Percentiles rank a stretch among this genome's conserved stretches.
Conservation (phyloP, 148 eudicot genomes). For the Cornus controversa region DNA sequence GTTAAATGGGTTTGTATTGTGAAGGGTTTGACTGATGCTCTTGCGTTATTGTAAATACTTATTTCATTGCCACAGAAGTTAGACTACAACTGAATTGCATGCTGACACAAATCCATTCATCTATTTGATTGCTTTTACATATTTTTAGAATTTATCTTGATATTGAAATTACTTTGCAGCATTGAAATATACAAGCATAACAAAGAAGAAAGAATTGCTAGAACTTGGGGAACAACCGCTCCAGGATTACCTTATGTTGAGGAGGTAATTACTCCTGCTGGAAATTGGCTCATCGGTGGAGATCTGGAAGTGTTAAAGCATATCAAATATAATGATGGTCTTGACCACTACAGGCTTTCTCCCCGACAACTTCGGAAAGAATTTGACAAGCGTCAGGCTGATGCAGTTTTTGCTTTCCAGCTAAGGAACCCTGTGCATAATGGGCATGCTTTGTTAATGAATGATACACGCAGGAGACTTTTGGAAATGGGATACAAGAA, state of each 20-base stretch:
- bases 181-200: conserved; percentile 76
- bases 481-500: conserved; percentile 77
- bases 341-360: conserved; percentile 75
- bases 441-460: conserved; percentile 88
- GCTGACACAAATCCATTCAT: background rate
- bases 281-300: conserved; percentile 84
- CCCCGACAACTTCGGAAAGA: conserved; percentile 68
- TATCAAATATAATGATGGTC: conserved; percentile 84
- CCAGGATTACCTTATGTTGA: conserved; percentile 85
- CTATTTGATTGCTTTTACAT: background rate
- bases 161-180: conserved; percentile 28
- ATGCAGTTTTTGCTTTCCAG: conserved; percentile 88
- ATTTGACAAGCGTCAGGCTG: conserved; percentile 71
- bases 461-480: conserved; percentile 67
- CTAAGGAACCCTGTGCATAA: conserved; percentile 84
- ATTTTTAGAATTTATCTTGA: background rate
- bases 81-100: background rate
- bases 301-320: conserved; percentile 65
- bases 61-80: background rate
- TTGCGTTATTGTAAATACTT: background rate
- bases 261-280: conserved; percentile 67
- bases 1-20: background rate
- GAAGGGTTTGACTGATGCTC: background rate
- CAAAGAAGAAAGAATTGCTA: conserved; percentile 84
- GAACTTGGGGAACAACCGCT: conserved; percentile 85